Evolutionary conservation across 768 basidiomycete species (phyloP).

Genomic region (Xerocomellus chrysenteron): DNA sequence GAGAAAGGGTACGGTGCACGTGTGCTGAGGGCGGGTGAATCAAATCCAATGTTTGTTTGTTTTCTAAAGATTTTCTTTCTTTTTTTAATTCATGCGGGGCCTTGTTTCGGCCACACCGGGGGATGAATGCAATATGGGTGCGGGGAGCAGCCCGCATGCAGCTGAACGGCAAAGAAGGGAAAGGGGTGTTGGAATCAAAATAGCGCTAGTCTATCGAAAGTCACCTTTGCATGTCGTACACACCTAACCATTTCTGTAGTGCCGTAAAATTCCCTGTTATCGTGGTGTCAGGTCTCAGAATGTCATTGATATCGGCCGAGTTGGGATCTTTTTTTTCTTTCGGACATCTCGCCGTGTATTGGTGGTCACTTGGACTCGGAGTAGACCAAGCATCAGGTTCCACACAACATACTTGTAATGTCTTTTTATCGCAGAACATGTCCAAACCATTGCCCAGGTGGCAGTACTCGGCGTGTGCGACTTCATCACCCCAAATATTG

Average conservation of each 20-base stretch:
- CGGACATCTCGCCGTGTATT: no score
- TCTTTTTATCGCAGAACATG: not conserved
- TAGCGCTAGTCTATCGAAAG: no score
- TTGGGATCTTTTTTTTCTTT: not conserved
- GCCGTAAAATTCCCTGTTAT: no score
- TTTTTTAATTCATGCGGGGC: not conserved
- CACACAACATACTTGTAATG: not conserved
- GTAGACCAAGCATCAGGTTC: not conserved
- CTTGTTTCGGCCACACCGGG: not conserved
- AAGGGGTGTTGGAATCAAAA: not conserved
- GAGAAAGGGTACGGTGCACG: constrained; percentile 14
- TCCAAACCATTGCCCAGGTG: not conserved
- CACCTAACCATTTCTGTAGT: not conserved
- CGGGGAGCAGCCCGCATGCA: no score
- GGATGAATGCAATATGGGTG: not conserved
- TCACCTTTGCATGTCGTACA: no score
- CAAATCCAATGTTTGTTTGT: no score
- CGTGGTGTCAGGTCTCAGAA: not conserved
- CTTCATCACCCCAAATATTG: not conserved
- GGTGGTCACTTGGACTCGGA: not conserved
- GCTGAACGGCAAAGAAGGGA: no score
- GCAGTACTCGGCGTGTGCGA: not conserved
- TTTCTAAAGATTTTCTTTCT: not conserved
- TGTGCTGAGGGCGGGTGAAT: constrained; percentile 3
- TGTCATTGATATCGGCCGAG: not conserved